Conservation (phyloP, 805 yeast genomes). For the Myxozyma udenii region DNA sequence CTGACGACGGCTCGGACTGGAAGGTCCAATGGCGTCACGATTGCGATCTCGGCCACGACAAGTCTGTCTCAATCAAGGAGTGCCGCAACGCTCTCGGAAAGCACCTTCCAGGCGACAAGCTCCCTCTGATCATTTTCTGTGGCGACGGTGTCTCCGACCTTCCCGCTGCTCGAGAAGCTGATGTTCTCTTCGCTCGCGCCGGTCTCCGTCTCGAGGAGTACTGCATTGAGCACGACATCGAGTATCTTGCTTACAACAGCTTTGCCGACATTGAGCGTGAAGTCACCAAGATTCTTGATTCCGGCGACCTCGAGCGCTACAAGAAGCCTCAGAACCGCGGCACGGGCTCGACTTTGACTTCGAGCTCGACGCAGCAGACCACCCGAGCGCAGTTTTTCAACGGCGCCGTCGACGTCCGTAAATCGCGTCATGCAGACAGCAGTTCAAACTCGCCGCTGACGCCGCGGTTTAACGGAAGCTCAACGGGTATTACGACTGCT, state of each 20-base stretch:
- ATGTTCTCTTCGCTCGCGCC: constrained; percentile 44
- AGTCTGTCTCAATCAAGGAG: constrained; percentile 43
- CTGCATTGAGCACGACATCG: constrained; percentile 42
- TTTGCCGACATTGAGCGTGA: constrained; percentile 43
- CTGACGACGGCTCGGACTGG: constrained; percentile 41
- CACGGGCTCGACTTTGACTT: background rate
- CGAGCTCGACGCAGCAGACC: background rate
- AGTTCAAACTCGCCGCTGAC: constrained; percentile 12
- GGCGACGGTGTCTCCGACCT: constrained; percentile 57
- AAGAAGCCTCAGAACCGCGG: constrained; percentile 24
- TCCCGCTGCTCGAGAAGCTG: constrained; percentile 47
- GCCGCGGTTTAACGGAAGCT: constrained; percentile 10
- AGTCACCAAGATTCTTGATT: constrained; percentile 24
- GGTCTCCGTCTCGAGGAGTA: constrained; percentile 44
- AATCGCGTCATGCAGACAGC: constrained; percentile 18
- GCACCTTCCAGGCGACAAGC: constrained; percentile 25
- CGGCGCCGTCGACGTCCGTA: constrained; percentile 11
- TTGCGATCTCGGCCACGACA: constrained; percentile 45
- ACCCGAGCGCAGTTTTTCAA: constrained; percentile 13
- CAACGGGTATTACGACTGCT: constrained; percentile 14
- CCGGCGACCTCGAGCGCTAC: constrained; percentile 25
- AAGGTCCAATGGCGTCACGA: constrained; percentile 45
- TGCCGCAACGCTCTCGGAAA: constrained; percentile 34
- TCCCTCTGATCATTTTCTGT: constrained; percentile 50
- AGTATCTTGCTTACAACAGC: constrained; percentile 44